Base-by-base conservation (phyloP, 371 early-diverging fungal species). In the Thermomucor indicae-seudaticae region DNA sequence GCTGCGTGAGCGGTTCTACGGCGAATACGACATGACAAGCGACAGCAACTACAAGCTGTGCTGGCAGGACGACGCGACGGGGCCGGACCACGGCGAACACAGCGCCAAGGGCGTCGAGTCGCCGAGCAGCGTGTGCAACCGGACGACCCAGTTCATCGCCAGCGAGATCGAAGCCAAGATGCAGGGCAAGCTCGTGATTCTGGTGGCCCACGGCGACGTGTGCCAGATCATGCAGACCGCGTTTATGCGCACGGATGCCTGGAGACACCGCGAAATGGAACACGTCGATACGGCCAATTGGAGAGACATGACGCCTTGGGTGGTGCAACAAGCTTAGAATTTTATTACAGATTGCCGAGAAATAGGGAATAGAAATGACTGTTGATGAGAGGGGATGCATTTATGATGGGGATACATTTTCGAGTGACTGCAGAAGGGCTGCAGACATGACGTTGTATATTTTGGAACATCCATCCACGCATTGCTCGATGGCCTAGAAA, bases 391-490 rank as follows among this genome's bases (percentile, higher is more conserved):
- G n/a, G n/a, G n/a, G n/a, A 14, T 3, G 2, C 40, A 43, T 1
- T 31, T 52, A 52, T 52, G 53, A 34, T 19, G 34, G 10, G 20
- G 31, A 35, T 51, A 42, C 43, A 45, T 43, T 52, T 43, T 65
- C 48, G 41, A 72, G 47, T 3, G 76, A 75, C 50, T 67, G 60
- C 31, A 72, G 56, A 40, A 75, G 58, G n/a, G 72, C 65, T 27
- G 67, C 60, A 6, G 72, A 67, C 80, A 91, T 87, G 30, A 92
- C 87, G 27, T 81, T 80, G 54, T 88, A 86, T 30, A 93, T 83
- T 60, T 93, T 88, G 19, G 89, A 80, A 58, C 89, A 85, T 2
- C 87, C 83, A 64, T 92, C 91, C 12, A 89, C 78, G 48, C 93
- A 90, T n/a, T 85, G 72, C 54, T 89, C 88, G 31, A 91, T 67